These are phyloP conservation scores for Penicillium sp. DNA, from an alignment of 2,329 filamentous ascomycete genomes.

Conservation along the genomic window DNA sequence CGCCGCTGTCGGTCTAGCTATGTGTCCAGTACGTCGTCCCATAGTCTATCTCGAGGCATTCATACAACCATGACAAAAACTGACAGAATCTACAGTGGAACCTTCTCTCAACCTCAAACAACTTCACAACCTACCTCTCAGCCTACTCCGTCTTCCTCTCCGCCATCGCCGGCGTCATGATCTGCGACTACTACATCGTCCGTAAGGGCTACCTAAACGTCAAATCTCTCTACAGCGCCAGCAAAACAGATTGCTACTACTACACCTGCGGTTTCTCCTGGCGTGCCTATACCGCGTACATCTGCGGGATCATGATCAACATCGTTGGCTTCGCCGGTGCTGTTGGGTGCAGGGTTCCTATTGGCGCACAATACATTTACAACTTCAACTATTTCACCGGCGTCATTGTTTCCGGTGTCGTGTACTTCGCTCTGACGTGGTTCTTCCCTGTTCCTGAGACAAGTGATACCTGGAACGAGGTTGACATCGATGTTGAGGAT, in stretches of 20 bases:
- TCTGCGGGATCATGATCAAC: conserved; percentile 76
- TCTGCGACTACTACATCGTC: conserved; percentile 78
- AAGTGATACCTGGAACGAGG: conserved; percentile 68
- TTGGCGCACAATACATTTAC: conserved; percentile 76
- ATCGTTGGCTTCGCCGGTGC: conserved; percentile 84
- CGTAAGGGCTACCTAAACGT: conserved; percentile 72
- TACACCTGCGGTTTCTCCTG: conserved; percentile 67
- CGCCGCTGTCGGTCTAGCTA: conserved; percentile 66
- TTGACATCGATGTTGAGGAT: conserved; percentile 40
- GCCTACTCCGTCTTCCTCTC: conserved; percentile 92
- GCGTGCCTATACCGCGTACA: conserved; percentile 74
- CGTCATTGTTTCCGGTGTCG: conserved; percentile 57
- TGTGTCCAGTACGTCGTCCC: conserved; percentile 58
- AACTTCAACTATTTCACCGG: conserved; percentile 84
- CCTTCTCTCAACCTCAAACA: conserved; percentile 63
- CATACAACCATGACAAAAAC: not conserved
- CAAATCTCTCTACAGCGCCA: conserved; percentile 67
- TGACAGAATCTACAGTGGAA: conserved; percentile 43
- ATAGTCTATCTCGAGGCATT: not conserved
- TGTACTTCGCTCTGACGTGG: conserved; percentile 64
- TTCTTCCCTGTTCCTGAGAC: conserved; percentile 64
- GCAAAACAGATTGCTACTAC: conserved; percentile 56
- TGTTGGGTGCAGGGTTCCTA: conserved; percentile 61
- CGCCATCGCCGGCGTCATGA: conserved; percentile 83
- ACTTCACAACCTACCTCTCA: conserved; percentile 84